These are phyloP conservation scores for Massariosphaeria phaeospora DNA, from an alignment of 495 filamentous ascomycete genomes.

Conservation along the genomic window DNA sequence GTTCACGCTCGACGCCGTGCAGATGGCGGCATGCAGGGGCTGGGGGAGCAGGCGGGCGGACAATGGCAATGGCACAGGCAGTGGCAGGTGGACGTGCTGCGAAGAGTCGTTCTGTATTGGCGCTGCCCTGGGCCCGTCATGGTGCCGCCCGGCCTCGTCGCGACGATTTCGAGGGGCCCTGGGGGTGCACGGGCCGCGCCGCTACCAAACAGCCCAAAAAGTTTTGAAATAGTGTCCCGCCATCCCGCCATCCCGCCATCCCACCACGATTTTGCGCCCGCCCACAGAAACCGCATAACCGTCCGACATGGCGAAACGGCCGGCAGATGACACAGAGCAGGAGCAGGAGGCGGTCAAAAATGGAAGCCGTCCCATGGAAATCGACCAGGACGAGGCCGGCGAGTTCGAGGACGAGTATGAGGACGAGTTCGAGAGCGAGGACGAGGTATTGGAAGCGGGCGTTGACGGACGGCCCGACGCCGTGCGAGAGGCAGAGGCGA, in stretches of 20 bases:
- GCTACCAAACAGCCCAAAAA: slow-evolving; percentile 20
- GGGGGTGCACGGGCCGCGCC: neutral
- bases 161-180: neutral
- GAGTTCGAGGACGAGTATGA: slow-evolving; percentile 96
- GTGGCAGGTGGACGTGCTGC: too few relatives aligned
- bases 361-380: slow-evolving; percentile 40
- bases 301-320: slow-evolving; percentile 42
- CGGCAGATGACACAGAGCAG: slow-evolving; percentile 38
- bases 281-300: too few relatives aligned
- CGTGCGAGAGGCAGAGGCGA: slow-evolving; percentile 84
- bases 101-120: too few relatives aligned
- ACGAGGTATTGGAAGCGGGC: slow-evolving; percentile 91
- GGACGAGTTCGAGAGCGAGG: slow-evolving; percentile 94
- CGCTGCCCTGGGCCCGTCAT: too few relatives aligned
- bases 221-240: slow-evolving; percentile 18
- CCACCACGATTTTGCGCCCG: too few relatives aligned
- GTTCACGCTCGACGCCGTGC: slow-evolving; percentile 12
- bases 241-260: neutral
- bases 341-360: slow-evolving; percentile 44
- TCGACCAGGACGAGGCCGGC: slow-evolving; percentile 55
- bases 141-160: too few relatives aligned
- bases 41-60: neutral
- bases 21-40: slow-evolving; percentile 8
- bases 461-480: slow-evolving; percentile 87
- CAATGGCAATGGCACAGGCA: neutral